Conservation (phyloP, 495 filamentous ascomycete genomes). For the Stereocaulon alpinum region DNA sequence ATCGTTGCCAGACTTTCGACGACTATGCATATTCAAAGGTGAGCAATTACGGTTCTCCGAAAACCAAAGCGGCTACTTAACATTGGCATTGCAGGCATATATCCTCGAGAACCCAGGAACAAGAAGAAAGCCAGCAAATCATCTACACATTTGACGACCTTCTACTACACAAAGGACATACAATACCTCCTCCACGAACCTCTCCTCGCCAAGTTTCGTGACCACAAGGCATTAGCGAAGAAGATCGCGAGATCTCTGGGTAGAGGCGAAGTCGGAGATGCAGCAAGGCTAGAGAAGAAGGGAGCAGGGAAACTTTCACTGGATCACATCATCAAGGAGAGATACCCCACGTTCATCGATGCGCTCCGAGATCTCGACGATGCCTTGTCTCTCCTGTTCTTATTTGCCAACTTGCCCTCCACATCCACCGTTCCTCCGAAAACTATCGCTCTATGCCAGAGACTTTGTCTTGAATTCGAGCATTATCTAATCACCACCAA, state of each 20-base stretch:
- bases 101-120: conserved; percentile 88
- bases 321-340: conserved; percentile 94
- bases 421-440: conserved; percentile 78
- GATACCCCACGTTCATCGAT: conserved; percentile 94
- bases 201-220: conserved; percentile 87
- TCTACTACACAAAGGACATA: conserved; percentile 98
- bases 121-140: conserved; percentile 95
- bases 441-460: conserved; percentile 85
- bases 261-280: conserved; percentile 80
- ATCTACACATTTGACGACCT: conserved; percentile 80
- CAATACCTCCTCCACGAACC: conserved; percentile 97
- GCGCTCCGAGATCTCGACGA: conserved; percentile 92
- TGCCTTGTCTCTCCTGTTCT: conserved; percentile 90
- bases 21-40: conserved; percentile 98
- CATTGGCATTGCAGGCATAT: conserved; percentile 52
- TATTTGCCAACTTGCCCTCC: conserved; percentile 93
- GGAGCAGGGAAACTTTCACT: conserved; percentile 76
- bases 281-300: conserved; percentile 71
- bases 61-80: neutral
- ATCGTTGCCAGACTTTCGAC: conserved; percentile 90
- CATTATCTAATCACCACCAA: conserved; percentile 91
- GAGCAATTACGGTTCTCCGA: conserved; percentile 8
- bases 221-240: conserved; percentile 91
- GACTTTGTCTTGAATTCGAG: conserved; percentile 85
- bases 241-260: conserved; percentile 90